Evolutionary conservation across 805 yeast genomes (phyloP).

Genomic region (Isabelozyma heimii): DNA sequence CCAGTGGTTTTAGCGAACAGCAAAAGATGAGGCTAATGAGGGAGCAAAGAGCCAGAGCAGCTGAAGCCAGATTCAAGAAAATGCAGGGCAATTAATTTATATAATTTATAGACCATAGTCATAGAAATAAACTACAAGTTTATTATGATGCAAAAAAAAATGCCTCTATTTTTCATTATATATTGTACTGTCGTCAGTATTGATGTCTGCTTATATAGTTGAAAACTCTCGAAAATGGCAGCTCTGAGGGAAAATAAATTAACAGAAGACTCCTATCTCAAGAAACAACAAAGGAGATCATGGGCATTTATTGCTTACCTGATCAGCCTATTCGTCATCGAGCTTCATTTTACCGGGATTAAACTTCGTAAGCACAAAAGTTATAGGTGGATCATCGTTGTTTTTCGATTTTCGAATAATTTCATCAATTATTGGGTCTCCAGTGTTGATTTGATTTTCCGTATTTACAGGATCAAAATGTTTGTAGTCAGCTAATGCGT

Average conservation of each 20-base stretch:
- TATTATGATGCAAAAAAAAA: no score
- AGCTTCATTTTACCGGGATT: slow-evolving; percentile 6
- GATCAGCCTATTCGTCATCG: neutral
- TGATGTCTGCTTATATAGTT: no score
- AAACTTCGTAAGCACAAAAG: slow-evolving; percentile 42
- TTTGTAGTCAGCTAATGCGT: slow-evolving; percentile 58
- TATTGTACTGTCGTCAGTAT: no score
- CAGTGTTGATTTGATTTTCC: slow-evolving; percentile 9
- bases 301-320: no score
- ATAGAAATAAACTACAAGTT: neutral
- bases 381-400: slow-evolving; percentile 18
- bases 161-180: no score
- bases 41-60: slow-evolving; percentile 95
- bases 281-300: no score
- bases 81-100: neutral
- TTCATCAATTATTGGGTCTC: slow-evolving; percentile 31
- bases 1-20: slow-evolving; percentile 65
- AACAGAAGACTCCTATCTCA: no score
- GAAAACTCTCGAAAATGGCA: no score
- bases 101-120: neutral
- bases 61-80: slow-evolving; percentile 70
- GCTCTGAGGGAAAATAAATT: neutral
- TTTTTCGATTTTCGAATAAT: slow-evolving; percentile 15
- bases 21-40: slow-evolving; percentile 81
- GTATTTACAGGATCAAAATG: slow-evolving; percentile 53